Conservation (phyloP, 2,329 filamentous ascomycete genomes). For the Xylaria sp. region DNA sequence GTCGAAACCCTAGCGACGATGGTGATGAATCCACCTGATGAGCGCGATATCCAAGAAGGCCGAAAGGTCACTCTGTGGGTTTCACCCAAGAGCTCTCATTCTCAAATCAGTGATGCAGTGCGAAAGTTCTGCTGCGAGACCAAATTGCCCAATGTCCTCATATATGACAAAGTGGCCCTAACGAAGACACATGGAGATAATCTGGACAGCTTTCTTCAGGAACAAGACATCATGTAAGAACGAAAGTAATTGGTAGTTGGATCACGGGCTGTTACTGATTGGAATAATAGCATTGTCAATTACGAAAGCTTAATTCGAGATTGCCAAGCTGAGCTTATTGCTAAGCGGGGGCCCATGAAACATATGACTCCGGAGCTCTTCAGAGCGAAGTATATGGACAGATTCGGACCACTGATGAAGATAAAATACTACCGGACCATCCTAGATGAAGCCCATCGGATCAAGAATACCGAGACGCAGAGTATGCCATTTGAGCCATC, state of each 20-base stretch:
- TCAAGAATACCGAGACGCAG: background rate
- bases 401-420: background rate
- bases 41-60: background rate
- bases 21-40: background rate
- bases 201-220: background rate
- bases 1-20: background rate
- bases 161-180: background rate
- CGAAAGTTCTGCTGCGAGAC: background rate
- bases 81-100: background rate
- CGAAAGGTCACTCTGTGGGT: background rate
- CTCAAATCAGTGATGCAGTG: background rate
- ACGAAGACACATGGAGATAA: background rate
- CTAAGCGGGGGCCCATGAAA: background rate
- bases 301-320: background rate
- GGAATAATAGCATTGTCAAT: background rate
- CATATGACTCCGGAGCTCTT: background rate
- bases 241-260: background rate
- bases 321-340: background rate
- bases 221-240: slow-evolving; percentile 1
- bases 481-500: background rate
- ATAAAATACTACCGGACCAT: background rate
- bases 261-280: background rate
- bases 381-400: background rate
- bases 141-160: background rate
- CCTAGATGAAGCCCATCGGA: background rate